phyloP scores from a whole-genome alignment of 106 monocot genomes.

The Acorus calamus region DNA sequence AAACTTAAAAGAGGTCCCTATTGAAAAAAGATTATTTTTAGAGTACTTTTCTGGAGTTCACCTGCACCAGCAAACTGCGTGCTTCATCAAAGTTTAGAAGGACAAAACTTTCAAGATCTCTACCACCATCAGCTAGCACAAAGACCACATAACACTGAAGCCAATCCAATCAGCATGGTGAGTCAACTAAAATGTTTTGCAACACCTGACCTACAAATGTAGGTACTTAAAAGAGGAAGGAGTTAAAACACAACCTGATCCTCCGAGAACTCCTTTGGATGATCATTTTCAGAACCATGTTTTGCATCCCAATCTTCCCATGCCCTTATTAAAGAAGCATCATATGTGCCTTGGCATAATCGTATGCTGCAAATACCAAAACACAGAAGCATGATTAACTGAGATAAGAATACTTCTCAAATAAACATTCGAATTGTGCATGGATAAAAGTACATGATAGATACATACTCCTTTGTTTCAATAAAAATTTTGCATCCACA shows the following conservation, averaged over 20 bases:
- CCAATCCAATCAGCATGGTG: neutral
- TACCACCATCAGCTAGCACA: constrained; percentile 90
- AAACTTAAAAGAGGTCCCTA: too few species aligned
- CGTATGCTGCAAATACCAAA: constrained; percentile 43
- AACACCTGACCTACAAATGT: neutral
- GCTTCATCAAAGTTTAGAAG: constrained; percentile 76
- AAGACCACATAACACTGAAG: constrained; percentile 81
- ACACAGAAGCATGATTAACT: neutral
- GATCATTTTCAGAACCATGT: constrained; percentile 85
- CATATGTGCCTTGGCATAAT: constrained; percentile 75
- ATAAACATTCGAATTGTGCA: neutral
- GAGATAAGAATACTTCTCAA: neutral
- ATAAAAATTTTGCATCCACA: constrained; percentile 56
- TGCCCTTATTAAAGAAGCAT: constrained; percentile 41
- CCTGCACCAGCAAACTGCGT: constrained; percentile 76
- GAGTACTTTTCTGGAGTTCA: constrained; percentile 7
- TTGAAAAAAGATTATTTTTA: too few species aligned
- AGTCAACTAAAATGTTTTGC: too few species aligned
- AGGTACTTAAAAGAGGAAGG: neutral
- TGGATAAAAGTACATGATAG: neutral
- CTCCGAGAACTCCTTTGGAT: constrained; percentile 72
- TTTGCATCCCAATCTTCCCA: constrained; percentile 92
- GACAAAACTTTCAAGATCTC: constrained; percentile 89
- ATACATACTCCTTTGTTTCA: constrained; percentile 70
- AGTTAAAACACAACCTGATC: constrained; percentile 37